These are phyloP conservation scores for Hymenoscyphus fraxineus DNA, from an alignment of 2,329 filamentous ascomycete genomes.

Conservation along the genomic window DNA sequence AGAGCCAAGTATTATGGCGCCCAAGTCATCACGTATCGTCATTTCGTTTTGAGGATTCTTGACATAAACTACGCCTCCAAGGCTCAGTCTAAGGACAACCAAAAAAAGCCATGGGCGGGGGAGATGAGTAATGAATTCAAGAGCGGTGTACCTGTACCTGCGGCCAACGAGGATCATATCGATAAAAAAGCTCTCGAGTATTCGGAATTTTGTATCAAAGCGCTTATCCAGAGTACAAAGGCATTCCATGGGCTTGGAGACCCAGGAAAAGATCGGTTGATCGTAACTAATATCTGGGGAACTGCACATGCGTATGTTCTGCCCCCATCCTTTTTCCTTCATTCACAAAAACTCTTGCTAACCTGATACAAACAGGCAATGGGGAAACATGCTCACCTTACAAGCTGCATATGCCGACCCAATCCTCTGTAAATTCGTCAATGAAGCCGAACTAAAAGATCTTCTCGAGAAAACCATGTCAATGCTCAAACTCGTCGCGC, in stretches of 20 bases:
- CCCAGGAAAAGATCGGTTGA: slow-evolving; percentile 56
- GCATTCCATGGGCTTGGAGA: slow-evolving; percentile 65
- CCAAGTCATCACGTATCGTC: slow-evolving; percentile 82
- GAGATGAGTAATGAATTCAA: slow-evolving; percentile 24
- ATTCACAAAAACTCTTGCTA: slow-evolving; percentile 18
- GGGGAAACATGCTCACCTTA: slow-evolving; percentile 90
- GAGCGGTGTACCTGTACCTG: slow-evolving; percentile 36
- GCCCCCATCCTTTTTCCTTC: too few relatives aligned
- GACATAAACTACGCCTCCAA: slow-evolving; percentile 30
- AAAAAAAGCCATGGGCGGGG: neutral
- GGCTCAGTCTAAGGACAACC: slow-evolving; percentile 9
- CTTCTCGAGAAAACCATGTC: slow-evolving; percentile 71
- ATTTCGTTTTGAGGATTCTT: slow-evolving; percentile 60
- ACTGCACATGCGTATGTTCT: slow-evolving; percentile 87
- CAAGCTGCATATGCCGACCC: slow-evolving; percentile 72
- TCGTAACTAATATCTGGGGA: slow-evolving; percentile 95
- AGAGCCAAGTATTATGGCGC: slow-evolving; percentile 95
- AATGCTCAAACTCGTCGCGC: slow-evolving; percentile 67
- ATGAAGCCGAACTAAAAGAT: slow-evolving; percentile 49
- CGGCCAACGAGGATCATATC: slow-evolving; percentile 36
- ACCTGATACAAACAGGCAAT: slow-evolving; percentile 63
- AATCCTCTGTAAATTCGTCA: slow-evolving; percentile 55
- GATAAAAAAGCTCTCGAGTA: slow-evolving; percentile 48
- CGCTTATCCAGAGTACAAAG: slow-evolving; percentile 78
- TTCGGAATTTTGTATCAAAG: slow-evolving; percentile 50